These are phyloP conservation scores for Flaveria floridana DNA, from an alignment of 140 eudicot genomes.

Conservation along the genomic window DNA sequence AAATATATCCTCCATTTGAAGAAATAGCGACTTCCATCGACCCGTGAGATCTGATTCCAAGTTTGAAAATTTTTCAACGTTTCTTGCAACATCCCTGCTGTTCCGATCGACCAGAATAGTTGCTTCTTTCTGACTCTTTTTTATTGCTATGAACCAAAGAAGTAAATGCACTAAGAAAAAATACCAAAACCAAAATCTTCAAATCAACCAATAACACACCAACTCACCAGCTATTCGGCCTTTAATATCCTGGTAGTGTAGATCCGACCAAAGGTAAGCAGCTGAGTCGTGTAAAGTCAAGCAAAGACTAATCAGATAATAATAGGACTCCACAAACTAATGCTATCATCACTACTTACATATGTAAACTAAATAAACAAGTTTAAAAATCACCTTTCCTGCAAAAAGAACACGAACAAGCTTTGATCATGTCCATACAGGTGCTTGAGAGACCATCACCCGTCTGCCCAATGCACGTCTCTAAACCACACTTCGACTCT, in stretches of 20 bases:
- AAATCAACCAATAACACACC: conserved; percentile 1
- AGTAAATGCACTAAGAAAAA: background rate
- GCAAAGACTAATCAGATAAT: conserved; percentile 21
- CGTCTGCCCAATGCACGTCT: conserved; percentile 43
- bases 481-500: conserved; percentile 60
- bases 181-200: background rate
- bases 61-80: conserved; percentile 29
- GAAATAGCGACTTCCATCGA: conserved; percentile 84
- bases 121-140: conserved; percentile 86
- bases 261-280: conserved; percentile 85
- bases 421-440: conserved; percentile 49
- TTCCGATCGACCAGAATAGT: conserved; percentile 52
- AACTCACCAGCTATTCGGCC: conserved; percentile 77
- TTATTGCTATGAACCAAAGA: conserved; percentile 42
- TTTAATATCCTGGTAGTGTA: conserved; percentile 82
- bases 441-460: conserved; percentile 45
- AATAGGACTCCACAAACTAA: conserved; percentile 3
- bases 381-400: conserved; percentile 53
- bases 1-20: conserved; percentile 60
- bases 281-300: conserved; percentile 50
- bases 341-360: conserved; percentile 11
- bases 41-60: conserved; percentile 56
- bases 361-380: background rate
- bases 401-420: conserved; percentile 92
- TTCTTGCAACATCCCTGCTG: conserved; percentile 39